phyloP scores from a whole-genome alignment of 345 rosid species.

The Zanthoxylum bungeanum region DNA sequence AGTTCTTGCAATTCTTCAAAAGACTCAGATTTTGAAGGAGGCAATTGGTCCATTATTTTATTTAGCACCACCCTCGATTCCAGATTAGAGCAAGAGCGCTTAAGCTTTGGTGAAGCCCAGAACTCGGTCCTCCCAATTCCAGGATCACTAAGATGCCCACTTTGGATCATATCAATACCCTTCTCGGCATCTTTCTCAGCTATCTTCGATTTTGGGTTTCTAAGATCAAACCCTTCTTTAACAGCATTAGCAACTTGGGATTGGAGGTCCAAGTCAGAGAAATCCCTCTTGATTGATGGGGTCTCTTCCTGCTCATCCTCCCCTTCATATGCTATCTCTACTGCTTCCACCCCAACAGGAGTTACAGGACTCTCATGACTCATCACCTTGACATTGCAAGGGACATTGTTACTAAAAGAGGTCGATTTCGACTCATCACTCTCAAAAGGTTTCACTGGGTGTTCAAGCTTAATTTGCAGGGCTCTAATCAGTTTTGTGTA shows the following conservation, averaged over 20 bases:
- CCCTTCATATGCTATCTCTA: conserved; percentile 60
- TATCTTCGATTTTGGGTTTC: conserved; percentile 17
- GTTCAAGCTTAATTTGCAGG: conserved; percentile 47
- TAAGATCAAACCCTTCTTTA: conserved; percentile 18
- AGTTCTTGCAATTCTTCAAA: conserved; percentile 35
- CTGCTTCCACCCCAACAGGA: conserved; percentile 30
- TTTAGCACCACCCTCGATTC: conserved; percentile 43
- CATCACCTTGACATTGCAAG: conserved; percentile 27
- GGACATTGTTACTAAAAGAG: conserved; percentile 25
- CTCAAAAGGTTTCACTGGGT: conserved; percentile 52
- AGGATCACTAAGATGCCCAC: conserved; percentile 86
- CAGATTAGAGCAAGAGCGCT: conserved; percentile 79
- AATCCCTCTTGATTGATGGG: conserved; percentile 52
- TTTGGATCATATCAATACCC: conserved; percentile 27
- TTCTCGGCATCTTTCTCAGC: conserved; percentile 20
- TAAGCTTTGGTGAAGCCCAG: conserved; percentile 68
- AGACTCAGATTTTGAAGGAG: conserved; percentile 37
- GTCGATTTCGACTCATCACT: conserved; percentile 37
- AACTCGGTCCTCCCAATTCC: conserved; percentile 53
- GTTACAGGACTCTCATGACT: conserved; percentile 30
- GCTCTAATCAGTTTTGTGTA: conserved; percentile 27
- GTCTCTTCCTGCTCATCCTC: conserved; percentile 74
- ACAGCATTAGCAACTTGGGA: conserved; percentile 26
- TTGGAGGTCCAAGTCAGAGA: conserved; percentile 52
- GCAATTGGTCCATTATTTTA: conserved; percentile 30